Evolutionary conservation across 179 eudicot genomes (phyloP), one percentile per base, ranked within the genome.

Genomic region (Camellia oleifera): DNA sequence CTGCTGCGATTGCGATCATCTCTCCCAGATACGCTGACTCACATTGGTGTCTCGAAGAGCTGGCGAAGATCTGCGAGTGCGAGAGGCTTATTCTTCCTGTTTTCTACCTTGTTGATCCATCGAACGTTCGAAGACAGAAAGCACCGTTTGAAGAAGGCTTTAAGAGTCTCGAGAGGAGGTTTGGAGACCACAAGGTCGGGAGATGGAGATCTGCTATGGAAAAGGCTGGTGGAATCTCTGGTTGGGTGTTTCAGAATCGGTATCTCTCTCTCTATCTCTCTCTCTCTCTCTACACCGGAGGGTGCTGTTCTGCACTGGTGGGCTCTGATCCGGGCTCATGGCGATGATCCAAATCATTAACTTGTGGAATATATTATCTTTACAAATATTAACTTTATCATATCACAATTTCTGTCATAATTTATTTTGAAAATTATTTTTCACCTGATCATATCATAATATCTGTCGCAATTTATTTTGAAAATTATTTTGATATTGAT

Each of bases 131-230:
- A 61, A 45, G 77, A 18, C 85, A 82, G 63, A 74, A 4, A 44
- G 83, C 82, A 2, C 60, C 74, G 12, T 82, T 85, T 58, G 50
- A 61, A n/a, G 26, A 77, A 1, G 79, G 64, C 48, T 80, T 85
- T 64, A 20, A 57, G 6, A 56, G 17, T 46, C 72, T 83, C 15
- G 60, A 75, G 15, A 10, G 64, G 9, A 52, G 42, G 46, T 57
- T 63, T n/a, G 76, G 63, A 53, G 63, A 69, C 10, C 32, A 2
- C 0, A 54, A 75, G 12, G 85, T 82, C 18, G 8, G 8, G 13
- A 75, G 54, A 26, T 91, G 91, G 92, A 84, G 80, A 62, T 13
- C 23, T 2, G 92, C 85, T 17, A 77, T 89, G 80, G 7, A 12
- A 45, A 73, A 69, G 50, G 85, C 50, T 44, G 94, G 91, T 12